phyloP scores from a whole-genome alignment of 805 yeast species.

The Candida vartiovaarae region DNA sequence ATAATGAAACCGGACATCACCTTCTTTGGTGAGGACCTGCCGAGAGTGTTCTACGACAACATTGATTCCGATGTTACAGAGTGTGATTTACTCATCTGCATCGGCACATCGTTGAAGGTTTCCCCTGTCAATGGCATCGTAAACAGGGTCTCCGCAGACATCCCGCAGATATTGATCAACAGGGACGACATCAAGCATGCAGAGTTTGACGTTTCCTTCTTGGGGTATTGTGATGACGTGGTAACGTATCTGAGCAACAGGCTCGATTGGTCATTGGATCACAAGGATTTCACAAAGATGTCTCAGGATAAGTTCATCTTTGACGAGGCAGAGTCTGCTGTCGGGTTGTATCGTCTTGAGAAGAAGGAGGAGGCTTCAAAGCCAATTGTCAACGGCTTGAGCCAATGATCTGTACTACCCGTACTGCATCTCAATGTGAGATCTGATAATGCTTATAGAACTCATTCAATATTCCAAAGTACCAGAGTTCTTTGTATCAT shows the following conservation, averaged over 20 bases:
- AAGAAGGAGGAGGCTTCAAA: too few species aligned
- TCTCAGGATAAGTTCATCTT: slow-evolving; percentile 26
- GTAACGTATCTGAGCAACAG: slow-evolving; percentile 56
- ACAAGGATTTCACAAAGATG: slow-evolving; percentile 38
- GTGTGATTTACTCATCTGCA: slow-evolving; percentile 76
- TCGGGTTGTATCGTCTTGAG: slow-evolving; percentile 27
- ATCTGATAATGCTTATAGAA: slow-evolving; percentile 47
- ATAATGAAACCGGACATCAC: slow-evolving; percentile 91
- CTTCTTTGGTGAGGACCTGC: slow-evolving; percentile 82
- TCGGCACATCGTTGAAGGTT: slow-evolving; percentile 88
- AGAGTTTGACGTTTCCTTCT: slow-evolving; percentile 68
- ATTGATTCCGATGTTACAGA: slow-evolving; percentile 51
- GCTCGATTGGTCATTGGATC: slow-evolving; percentile 56
- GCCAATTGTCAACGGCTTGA: too few species aligned
- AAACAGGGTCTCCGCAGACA: slow-evolving; percentile 59
- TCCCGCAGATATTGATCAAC: slow-evolving; percentile 78
- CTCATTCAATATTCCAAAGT: slow-evolving; percentile 75
- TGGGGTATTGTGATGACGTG: slow-evolving; percentile 82
- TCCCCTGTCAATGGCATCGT: slow-evolving; percentile 89
- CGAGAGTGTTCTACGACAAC: slow-evolving; percentile 55
- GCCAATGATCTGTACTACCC: too few species aligned
- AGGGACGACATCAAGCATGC: slow-evolving; percentile 68
- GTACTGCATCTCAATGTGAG: slow-evolving; percentile 3
- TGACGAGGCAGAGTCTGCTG: slow-evolving; percentile 22
- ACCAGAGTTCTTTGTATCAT: slow-evolving; percentile 37